These are phyloP conservation scores for Nitzschia sp. DNA, from an alignment of 108 stramenopile genomes.

Conservation along the genomic window DNA sequence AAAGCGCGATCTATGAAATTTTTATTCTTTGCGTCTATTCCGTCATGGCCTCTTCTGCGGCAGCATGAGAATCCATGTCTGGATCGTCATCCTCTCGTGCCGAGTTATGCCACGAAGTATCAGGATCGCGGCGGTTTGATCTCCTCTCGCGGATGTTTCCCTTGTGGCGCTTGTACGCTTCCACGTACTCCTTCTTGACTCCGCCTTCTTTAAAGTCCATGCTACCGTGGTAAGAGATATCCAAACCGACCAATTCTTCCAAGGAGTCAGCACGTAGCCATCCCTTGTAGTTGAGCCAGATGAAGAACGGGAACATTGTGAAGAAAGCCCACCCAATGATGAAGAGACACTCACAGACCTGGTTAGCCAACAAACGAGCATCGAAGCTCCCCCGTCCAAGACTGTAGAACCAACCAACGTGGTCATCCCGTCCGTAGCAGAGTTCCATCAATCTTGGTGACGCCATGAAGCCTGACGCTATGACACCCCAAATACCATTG, in stretches of 20 bases:
- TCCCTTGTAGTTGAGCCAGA: slow-evolving; percentile 69
- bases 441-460: slow-evolving; percentile 35
- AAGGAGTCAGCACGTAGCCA: slow-evolving; percentile 76
- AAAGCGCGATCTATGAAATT: not conserved
- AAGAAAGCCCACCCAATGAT: slow-evolving; percentile 69
- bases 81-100: slow-evolving; percentile 21
- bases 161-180: slow-evolving; percentile 46
- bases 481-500: slow-evolving; percentile 83
- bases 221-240: slow-evolving; percentile 62
- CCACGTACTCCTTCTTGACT: slow-evolving; percentile 49
- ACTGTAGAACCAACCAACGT: slow-evolving; percentile 76
- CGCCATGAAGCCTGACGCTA: slow-evolving; percentile 81
- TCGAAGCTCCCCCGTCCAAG: slow-evolving; percentile 46
- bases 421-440: slow-evolving; percentile 49
- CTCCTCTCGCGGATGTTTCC: slow-evolving; percentile 19
- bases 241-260: slow-evolving; percentile 77
- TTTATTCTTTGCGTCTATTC: not conserved
- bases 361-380: slow-evolving; percentile 69
- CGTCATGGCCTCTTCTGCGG: slow-evolving; percentile 25
- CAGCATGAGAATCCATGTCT: slow-evolving; percentile 17
- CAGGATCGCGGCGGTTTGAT: slow-evolving; percentile 1
- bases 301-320: slow-evolving; percentile 72
- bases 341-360: slow-evolving; percentile 67
- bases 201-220: slow-evolving; percentile 29
- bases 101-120: slow-evolving; percentile 18